Percentiles rank a stretch among this genome's conserved stretches.
phyloP scores from a whole-genome alignment of 345 rosid genomes.

The Syzygium aromaticum region DNA sequence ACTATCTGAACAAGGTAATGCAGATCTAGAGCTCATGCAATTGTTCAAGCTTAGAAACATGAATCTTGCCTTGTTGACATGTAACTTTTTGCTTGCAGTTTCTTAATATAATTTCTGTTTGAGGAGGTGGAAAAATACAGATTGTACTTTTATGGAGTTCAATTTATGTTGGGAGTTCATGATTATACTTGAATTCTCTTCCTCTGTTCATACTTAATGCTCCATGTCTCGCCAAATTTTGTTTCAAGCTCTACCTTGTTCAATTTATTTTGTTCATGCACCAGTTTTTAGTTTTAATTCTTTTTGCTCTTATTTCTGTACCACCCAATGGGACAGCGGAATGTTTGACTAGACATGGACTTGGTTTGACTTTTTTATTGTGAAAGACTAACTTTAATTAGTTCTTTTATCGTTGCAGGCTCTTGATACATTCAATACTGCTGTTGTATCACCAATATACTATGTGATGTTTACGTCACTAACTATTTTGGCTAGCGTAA shows the following conservation, averaged over 20 bases:
- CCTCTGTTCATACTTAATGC: not conserved
- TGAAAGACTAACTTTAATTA: not conserved
- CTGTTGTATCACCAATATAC: slow-evolving; percentile 87
- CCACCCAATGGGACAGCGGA: not conserved
- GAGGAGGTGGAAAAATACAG: not conserved
- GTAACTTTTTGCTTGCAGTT: not conserved
- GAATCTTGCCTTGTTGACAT: not conserved
- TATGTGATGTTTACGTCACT: slow-evolving; percentile 86
- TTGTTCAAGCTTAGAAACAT: not conserved
- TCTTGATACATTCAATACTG: slow-evolving; percentile 89
- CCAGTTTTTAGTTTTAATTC: not conserved
- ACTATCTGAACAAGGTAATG: slow-evolving; percentile 67
- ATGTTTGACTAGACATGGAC: not conserved
- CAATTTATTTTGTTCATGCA: not conserved
- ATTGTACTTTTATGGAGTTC: too few species aligned
- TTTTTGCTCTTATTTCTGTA: not conserved
- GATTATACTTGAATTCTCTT: not conserved
- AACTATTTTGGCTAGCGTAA: slow-evolving; percentile 79
- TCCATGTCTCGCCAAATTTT: not conserved
- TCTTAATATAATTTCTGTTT: not conserved
- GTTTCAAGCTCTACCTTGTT: not conserved
- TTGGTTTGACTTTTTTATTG: not conserved
- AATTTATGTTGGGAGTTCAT: not conserved
- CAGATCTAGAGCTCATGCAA: not conserved
- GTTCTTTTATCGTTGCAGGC: slow-evolving; percentile 43